A percentile compares a stretch with the other conserved stretches of the same genome.
These are phyloP conservation scores for Amesomyces nigricolor DNA, from an alignment of 2,329 filamentous ascomycete species.

Conservation along the genomic window DNA sequence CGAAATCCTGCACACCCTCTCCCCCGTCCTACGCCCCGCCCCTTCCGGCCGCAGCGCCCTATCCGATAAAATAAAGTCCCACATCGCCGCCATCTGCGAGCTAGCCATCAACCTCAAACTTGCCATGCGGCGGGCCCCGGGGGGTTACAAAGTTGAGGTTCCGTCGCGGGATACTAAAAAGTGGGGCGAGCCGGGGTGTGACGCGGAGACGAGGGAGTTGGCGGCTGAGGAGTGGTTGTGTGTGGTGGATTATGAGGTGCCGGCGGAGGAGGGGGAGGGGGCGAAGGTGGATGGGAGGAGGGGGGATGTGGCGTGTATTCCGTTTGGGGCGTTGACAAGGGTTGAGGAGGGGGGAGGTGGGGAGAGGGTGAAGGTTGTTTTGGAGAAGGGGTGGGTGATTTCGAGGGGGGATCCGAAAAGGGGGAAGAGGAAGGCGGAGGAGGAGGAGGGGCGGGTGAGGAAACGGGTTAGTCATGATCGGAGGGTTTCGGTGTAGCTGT, in stretches of 20 bases:
- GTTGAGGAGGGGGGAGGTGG: not conserved
- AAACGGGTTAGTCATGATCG: not conserved
- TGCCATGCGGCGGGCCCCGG: conserved; percentile 6
- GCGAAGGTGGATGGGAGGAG: not conserved
- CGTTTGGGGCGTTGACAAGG: conserved; percentile 13
- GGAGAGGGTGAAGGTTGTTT: conserved; percentile 1
- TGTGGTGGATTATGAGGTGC: conserved; percentile 1
- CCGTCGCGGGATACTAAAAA: conserved; percentile 7
- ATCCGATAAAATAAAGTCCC: not conserved
- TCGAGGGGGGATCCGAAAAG: not conserved
- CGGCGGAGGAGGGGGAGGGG: not conserved
- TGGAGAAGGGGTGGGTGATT: conserved; percentile 15
- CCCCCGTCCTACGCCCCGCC: conserved; percentile 5
- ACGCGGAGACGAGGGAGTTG: not conserved
- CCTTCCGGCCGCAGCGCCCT: not conserved
- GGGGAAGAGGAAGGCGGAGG: conserved; percentile 1
- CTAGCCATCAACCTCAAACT: conserved; percentile 19
- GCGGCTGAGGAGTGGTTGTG: not conserved
- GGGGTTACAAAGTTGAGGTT: conserved; percentile 13
- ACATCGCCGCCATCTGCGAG: conserved; percentile 16
- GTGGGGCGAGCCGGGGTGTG: conserved; percentile 12
- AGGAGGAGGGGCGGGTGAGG: not conserved
- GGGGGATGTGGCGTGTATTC: conserved; percentile 5
- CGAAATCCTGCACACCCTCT: conserved; percentile 8
- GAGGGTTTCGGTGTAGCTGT: not conserved